Conservation (phyloP, 2,329 filamentous ascomycete species). For the Septoria petroselini region DNA sequence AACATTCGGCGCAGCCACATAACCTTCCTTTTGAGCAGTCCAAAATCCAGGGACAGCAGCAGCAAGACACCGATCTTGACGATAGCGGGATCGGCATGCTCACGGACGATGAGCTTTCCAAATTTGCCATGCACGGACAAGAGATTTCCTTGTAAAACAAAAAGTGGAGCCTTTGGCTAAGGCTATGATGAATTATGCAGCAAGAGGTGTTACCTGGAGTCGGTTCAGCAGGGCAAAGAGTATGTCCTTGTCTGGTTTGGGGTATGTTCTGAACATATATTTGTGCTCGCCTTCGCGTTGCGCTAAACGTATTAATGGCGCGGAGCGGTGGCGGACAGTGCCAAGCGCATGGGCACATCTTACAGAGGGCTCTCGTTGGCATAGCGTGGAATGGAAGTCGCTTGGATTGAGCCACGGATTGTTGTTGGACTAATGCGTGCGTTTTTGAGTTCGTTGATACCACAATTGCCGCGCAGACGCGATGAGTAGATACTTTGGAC, state of each 20-base stretch:
- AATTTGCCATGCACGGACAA: constrained; percentile 24
- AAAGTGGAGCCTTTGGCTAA: not conserved
- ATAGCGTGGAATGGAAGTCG: constrained; percentile 2
- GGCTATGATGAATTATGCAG: constrained; percentile 11
- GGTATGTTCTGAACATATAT: constrained; percentile 6
- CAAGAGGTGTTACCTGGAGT: constrained; percentile 10
- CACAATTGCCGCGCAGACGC: constrained; percentile 4
- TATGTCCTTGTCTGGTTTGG: not conserved
- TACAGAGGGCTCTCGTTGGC: not conserved
- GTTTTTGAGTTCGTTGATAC: constrained; percentile 6
- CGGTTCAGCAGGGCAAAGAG: constrained; percentile 11
- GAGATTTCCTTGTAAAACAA: constrained; percentile 6
- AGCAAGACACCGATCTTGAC: constrained; percentile 37
- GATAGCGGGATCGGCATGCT: constrained; percentile 42
- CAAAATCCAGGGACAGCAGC: constrained; percentile 16
- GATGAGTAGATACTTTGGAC: not conserved
- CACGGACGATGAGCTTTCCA: constrained; percentile 37
- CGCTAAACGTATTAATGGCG: constrained; percentile 13
- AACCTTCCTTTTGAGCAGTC: constrained; percentile 18
- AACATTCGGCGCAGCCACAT: constrained; percentile 21
- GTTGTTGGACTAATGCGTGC: not conserved
- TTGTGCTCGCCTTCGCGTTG: constrained; percentile 3
- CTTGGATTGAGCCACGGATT: not conserved
- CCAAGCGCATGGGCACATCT: not conserved
- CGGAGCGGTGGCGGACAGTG: not conserved